Evolutionary conservation across 1,284 basidiomycete genomes (phyloP), one percentile per base, ranked within the genome.

Genomic region (Singerocomus rubriflavus): DNA sequence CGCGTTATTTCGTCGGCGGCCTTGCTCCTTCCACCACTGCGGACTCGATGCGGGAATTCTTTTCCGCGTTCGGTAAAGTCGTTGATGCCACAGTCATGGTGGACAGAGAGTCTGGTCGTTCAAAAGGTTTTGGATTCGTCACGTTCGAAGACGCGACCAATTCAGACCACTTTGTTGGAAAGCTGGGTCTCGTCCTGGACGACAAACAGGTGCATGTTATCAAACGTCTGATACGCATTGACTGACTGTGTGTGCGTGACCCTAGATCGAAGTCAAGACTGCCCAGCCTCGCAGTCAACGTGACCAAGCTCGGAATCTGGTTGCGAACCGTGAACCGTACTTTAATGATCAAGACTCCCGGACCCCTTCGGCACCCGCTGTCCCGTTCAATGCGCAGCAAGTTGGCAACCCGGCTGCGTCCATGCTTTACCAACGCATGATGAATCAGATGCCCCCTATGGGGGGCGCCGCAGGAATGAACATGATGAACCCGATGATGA

Each of bases 31-130:
- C 73, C 2, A 90, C 92, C 36, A 93, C 89, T 0, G 84, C 86
- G 9, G 91, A 93, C 35, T 81, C 84, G 7, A 88, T 96, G 81
- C 82, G 85, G 42, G 73, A 76, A 11, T 93, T 89, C 71, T 93
- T 96, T 64, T 69, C 77, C 16, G 75, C 85, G 52, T 86, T 78
- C 65, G 93, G 93, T 31, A 84, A 85, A 57, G 88, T 97, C 38
- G 83, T 91, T 50, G 93, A 97, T 63, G 86, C 91, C 31, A 95
- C 91, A 1, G 89, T 96, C 52, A 97, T 97, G 93, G 82, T 94
- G 62, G 93, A 97, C 69, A 82, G 91, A 47, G 91, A 95, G 57
- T 89, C 91, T 4, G 85, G 86, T 16, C 78, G 92, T n/a, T 91
- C 88, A 27, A 93, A 96, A 64, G 93, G 94, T 2, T 97, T 95